These are phyloP conservation scores for Tillandsia leiboldiana DNA, from an alignment of 176 grass and related monocot genomes.

Conservation along the genomic window DNA sequence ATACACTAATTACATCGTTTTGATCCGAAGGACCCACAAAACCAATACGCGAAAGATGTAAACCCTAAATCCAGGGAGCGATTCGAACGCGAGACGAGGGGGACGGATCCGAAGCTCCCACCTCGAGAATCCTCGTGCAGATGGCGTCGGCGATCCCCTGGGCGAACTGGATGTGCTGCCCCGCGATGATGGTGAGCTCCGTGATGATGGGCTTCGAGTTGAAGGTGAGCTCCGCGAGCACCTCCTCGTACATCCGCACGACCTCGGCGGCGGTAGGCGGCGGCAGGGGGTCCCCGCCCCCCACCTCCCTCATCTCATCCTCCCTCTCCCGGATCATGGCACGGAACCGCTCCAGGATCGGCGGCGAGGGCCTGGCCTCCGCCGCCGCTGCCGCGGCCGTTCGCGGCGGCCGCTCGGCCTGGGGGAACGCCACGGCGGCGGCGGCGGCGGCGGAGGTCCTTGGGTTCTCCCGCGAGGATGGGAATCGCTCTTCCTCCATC, in stretches of 20 bases:
- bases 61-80: neutral
- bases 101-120: conserved; percentile 3
- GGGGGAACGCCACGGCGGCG: conserved; percentile 18
- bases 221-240: conserved; percentile 73
- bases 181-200: conserved; percentile 86
- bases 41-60: neutral
- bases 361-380: conserved; percentile 10
- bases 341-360: conserved; percentile 47
- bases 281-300: conserved; percentile 14
- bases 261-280: conserved; percentile 24
- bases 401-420: neutral
- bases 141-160: conserved; percentile 58
- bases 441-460: conserved; percentile 4
- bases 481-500: conserved; percentile 12
- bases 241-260: conserved; percentile 52
- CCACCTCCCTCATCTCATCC: conserved; percentile 21
- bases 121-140: conserved; percentile 76
- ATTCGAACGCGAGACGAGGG: neutral
- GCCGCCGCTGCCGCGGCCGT: neutral
- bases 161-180: conserved; percentile 41
- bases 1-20: neutral
- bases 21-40: neutral
- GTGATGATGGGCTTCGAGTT: conserved; percentile 99
- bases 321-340: conserved; percentile 47
- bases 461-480: conserved; percentile 19